These are phyloP conservation scores for Penicillium mononematosum DNA, from an alignment of 495 filamentous ascomycete species.

Conservation along the genomic window DNA sequence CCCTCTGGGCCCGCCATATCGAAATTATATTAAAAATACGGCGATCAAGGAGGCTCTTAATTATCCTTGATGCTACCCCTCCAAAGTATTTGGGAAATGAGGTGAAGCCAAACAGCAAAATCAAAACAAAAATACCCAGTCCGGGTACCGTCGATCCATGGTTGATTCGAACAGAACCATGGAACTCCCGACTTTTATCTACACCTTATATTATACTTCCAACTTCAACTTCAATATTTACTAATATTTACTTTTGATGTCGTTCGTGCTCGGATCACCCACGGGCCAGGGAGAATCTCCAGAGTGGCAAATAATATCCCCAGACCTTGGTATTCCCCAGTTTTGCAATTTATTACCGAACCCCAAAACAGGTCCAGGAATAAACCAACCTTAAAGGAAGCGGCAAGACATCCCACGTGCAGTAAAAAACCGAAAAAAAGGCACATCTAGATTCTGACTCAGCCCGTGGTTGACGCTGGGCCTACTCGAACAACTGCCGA, in stretches of 20 bases:
- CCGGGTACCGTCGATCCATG: neutral
- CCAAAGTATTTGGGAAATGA: neutral
- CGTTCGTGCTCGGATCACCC: slow-evolving; percentile 7
- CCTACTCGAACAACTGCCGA: neutral
- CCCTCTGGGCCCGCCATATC: slow-evolving; percentile 11
- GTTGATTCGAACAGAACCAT: neutral
- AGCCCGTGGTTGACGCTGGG: neutral
- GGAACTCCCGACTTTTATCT: neutral
- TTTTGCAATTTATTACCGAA: neutral
- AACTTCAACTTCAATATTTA: neutral
- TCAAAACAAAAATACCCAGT: neutral
- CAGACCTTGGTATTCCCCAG: slow-evolving; percentile 6
- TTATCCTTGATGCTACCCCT: neutral
- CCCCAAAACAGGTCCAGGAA: neutral
- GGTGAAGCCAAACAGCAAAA: neutral
- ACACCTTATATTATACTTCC: neutral
- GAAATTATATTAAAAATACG: neutral
- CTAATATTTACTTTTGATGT: neutral
- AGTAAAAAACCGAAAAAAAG: neutral
- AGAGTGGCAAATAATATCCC: slow-evolving; percentile 4
- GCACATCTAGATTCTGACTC: neutral
- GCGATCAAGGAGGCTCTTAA: slow-evolving; percentile 1
- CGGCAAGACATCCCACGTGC: neutral
- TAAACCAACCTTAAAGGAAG: neutral
- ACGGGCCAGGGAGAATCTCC: neutral